Conservation (phyloP, 139 green algal genomes). For the Volvox africanus region DNA sequence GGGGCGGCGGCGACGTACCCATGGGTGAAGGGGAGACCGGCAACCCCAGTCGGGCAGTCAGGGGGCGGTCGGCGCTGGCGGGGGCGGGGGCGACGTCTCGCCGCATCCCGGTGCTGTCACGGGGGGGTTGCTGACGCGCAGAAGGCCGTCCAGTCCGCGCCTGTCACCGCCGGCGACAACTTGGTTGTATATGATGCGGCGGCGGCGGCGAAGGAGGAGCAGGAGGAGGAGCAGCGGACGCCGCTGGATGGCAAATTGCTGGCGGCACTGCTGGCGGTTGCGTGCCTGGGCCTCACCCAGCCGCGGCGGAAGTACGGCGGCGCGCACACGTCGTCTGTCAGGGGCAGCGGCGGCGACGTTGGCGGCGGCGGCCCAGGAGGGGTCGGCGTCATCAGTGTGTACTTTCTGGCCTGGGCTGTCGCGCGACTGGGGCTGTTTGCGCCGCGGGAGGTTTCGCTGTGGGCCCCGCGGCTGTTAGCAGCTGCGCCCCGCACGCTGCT, state of each 20-base stretch:
- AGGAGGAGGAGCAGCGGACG: no score
- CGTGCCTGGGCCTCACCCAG: background rate
- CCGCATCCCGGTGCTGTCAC: no score
- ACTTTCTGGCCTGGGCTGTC: conserved; percentile 21
- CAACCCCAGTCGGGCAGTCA: background rate
- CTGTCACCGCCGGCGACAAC: no score
- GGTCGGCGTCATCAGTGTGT: background rate
- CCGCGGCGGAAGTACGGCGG: no score
- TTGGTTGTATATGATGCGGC: no score
- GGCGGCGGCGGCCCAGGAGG: background rate
- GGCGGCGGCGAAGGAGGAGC: no score
- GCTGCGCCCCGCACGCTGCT: background rate
- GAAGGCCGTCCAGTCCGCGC: no score
- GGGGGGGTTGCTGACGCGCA: no score
- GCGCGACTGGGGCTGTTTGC: conserved; percentile 3
- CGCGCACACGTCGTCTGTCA: no score
- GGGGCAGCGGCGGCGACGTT: background rate
- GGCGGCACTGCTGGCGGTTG: conserved; percentile 17
- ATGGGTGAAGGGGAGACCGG: background rate
- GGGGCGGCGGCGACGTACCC: background rate
- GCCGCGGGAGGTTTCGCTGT: background rate
- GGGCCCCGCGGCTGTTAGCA: background rate
- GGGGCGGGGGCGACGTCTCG: background rate
- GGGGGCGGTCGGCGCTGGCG: background rate
- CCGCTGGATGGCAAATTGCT: background rate